Conservation (phyloP, 257 asterid species). For the Buddleja alternifolia region DNA sequence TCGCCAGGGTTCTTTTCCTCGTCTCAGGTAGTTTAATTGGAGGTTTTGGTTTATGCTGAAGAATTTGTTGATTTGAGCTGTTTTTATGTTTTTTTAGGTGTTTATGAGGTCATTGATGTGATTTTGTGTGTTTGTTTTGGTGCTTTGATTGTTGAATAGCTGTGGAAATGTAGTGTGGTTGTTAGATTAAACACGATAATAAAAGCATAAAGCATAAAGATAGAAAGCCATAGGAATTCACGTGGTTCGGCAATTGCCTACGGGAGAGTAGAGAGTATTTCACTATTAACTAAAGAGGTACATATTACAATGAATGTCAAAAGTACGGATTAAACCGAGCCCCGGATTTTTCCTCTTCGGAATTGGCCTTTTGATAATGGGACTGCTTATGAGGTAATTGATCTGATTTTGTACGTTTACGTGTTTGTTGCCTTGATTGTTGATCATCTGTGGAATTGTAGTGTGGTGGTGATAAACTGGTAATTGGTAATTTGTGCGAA, state of each 20-base stretch:
- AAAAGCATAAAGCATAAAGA: too few species aligned
- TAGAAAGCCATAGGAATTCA: too few species aligned
- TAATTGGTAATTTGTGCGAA: conserved; percentile 3
- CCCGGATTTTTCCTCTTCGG: too few species aligned
- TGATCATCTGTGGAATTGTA: conserved; percentile 6
- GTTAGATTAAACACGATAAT: too few species aligned
- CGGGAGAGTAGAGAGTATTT: too few species aligned
- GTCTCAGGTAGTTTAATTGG: conserved; percentile 47
- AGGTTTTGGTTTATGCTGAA: background rate
- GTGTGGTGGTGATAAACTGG: background rate
- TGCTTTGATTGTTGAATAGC: background rate
- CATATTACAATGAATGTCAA: too few species aligned
- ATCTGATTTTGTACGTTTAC: background rate
- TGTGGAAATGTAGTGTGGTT: conserved; percentile 8
- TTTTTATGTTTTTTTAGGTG: background rate
- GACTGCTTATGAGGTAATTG: background rate
- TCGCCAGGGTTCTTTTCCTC: conserved; percentile 55
- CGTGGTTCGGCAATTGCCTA: too few species aligned
- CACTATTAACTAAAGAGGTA: too few species aligned
- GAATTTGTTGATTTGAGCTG: background rate
- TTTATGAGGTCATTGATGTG: background rate
- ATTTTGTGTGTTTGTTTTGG: background rate
- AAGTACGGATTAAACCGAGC: too few species aligned
- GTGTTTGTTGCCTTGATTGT: background rate
- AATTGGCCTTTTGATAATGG: too few species aligned